Conservation (phyloP, 768 basidiomycete species). For the Coprinopsis cinerea region DNA sequence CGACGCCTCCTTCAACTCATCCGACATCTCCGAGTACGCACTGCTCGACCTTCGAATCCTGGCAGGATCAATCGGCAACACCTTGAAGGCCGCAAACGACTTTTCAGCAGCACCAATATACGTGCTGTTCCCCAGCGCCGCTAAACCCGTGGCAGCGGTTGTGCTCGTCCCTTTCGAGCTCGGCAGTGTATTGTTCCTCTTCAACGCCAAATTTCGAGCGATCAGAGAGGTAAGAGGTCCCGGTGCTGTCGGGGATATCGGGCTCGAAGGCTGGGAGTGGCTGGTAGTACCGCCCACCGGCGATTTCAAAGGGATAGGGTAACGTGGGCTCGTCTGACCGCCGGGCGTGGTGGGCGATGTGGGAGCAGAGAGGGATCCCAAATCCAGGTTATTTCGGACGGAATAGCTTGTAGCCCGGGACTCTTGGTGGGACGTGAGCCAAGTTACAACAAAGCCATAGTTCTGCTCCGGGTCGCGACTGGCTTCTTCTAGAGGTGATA, state of each 20-base stretch:
- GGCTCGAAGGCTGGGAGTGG: no score
- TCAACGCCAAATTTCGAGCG: conserved; percentile 20
- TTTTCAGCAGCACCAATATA: conserved; percentile 24
- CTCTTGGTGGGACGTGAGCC: conserved; percentile 63
- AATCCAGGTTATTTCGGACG: conserved; percentile 58
- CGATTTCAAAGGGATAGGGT: conserved; percentile 12
- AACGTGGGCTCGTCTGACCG: conserved; percentile 8
- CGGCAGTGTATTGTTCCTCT: background rate
- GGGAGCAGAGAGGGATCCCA: conserved; percentile 12
- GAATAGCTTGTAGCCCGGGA: conserved; percentile 85
- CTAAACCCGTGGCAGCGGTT: background rate
- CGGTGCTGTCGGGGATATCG: no score
- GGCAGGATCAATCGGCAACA: conserved; percentile 65
- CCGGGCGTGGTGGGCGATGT: conserved; percentile 15
- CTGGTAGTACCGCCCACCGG: conserved; percentile 5
- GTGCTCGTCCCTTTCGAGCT: background rate
- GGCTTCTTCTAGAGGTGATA: conserved; percentile 89
- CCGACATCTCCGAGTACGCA: conserved; percentile 48
- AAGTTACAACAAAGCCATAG: conserved; percentile 81
- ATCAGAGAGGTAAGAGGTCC: conserved; percentile 13
- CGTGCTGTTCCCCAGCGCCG: background rate
- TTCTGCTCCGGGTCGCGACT: conserved; percentile 87
- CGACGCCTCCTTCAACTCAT: conserved; percentile 53
- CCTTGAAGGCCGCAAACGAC: conserved; percentile 73
- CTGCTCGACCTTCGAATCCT: conserved; percentile 43